Base-by-base conservation (phyloP, 768 basidiomycete species). In the Coprinopsis sp. region DNA sequence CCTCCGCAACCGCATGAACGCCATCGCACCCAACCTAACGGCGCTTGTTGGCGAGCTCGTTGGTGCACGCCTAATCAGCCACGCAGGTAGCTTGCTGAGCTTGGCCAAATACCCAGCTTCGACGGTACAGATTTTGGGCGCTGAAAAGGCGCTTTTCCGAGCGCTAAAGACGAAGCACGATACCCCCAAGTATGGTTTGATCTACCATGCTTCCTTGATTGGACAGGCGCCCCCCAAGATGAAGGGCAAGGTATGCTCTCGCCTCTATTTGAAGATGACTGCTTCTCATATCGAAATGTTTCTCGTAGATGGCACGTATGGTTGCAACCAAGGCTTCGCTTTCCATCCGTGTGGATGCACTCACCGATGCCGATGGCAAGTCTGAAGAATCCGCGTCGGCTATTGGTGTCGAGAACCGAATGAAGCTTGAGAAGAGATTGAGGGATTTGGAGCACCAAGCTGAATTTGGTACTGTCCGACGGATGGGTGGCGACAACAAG, bases 81-180 rank as follows among this genome's bases (percentile, higher is more conserved):
- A 98, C 61, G 95, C 95, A 1, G 95, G 95, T 21, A 93, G 91
- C 58, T 73, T 99, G 64, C 87, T 93, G 49, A 97, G 86, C 68
- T 72, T 99, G 45, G 89, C 88, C 58, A 99, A 99, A 71, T 95
- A 98, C 69, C 95, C 95, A 22, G 95, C 95, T 2, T 93, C 90
- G 64, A 99, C 95, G 6, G 91, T 99, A 12, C 95, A 99, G 66
- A 99, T 99, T 55, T 78, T 98, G 21, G 95, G 95, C 54, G 95
- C 95, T 6, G 95, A 99, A 69, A 99, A 99, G 64, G 95, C 95
- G 2, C 78, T 99, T 21, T 99, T 99, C 79, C 74, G 95, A 41
- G 95, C 95, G 1, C 77, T 99, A 50, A 99, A 99, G 73, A 98
- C 95, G 37, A 99, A 98, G 77, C 91, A 97, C 53, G 95, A 97